Percentiles rank a stretch among this genome's conserved stretches.
Evolutionary conservation across 805 yeast species (phyloP).

Genomic region (Maudiozyma barnettii): DNA sequence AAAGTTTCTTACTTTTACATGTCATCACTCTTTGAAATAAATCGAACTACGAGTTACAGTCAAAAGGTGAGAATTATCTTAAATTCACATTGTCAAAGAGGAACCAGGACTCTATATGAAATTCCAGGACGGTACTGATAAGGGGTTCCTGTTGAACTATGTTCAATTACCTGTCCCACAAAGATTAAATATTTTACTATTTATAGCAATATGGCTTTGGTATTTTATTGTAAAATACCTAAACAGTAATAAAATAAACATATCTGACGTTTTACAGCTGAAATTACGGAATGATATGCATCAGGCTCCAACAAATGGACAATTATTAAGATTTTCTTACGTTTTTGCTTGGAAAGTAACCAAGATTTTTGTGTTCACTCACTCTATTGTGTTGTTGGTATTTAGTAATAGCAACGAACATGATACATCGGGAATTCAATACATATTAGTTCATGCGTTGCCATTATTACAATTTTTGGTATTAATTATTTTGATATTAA

Average conservation of each 20-base stretch:
- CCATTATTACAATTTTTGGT: slow-evolving; percentile 19
- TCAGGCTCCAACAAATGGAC: slow-evolving; percentile 28
- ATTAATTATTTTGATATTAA: slow-evolving; percentile 11
- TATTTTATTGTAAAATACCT: slow-evolving; percentile 35
- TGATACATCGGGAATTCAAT: background rate
- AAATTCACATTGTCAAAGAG: too few species aligned
- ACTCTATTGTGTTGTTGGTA: slow-evolving; percentile 6
- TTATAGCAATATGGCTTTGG: slow-evolving; percentile 49
- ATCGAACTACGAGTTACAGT: background rate
- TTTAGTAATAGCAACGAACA: background rate
- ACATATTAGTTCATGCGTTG: background rate
- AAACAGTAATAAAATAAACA: slow-evolving; percentile 34
- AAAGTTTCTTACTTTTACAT: too few species aligned
- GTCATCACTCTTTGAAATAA: background rate
- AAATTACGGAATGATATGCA: slow-evolving; percentile 16
- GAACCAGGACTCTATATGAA: too few species aligned
- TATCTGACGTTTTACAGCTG: slow-evolving; percentile 22
- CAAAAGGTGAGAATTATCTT: too few species aligned
- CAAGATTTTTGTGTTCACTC: slow-evolving; percentile 19
- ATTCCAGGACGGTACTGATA: background rate
- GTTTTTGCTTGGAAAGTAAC: slow-evolving; percentile 16
- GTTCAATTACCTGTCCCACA: slow-evolving; percentile 37
- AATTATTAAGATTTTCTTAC: slow-evolving; percentile 30
- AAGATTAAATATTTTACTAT: slow-evolving; percentile 40
- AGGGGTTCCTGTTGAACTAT: background rate